Conservation (phyloP, 768 basidiomycete species). For the Boletus reticuloceps region DNA sequence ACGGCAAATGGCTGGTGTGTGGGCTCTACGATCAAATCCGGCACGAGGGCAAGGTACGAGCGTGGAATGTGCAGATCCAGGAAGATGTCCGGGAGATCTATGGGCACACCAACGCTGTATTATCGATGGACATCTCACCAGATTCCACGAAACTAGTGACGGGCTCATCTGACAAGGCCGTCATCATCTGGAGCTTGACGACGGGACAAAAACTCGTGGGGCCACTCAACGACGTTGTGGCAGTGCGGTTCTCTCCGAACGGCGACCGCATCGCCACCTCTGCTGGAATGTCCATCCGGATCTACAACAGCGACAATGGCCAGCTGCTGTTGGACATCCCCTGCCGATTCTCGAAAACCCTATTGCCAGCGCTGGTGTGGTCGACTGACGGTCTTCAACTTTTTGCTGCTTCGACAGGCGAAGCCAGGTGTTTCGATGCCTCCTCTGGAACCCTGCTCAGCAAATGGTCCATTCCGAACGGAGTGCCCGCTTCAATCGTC, state of each 20-base stretch:
- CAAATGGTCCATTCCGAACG: background rate
- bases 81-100: background rate
- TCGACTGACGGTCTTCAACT: background rate
- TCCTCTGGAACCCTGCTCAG: background rate
- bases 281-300: background rate
- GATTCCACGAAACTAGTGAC: background rate
- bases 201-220: background rate
- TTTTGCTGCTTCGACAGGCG: background rate
- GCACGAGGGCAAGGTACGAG: background rate
- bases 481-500: background rate
- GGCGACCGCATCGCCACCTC: constrained; percentile 1
- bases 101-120: background rate
- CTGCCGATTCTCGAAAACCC: background rate
- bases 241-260: background rate
- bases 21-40: background rate
- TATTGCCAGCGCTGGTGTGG: background rate
- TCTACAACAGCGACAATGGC: background rate
- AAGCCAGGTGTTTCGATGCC: background rate
- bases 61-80: background rate
- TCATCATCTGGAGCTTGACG: background rate
- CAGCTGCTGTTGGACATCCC: background rate
- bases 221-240: background rate
- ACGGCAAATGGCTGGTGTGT: background rate
- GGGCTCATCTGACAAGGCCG: background rate
- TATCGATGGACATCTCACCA: background rate